Evolutionary conservation across 306 rosid species (phyloP), one percentile per base, ranked within the genome.

Genomic region (Acacia acuminata): DNA sequence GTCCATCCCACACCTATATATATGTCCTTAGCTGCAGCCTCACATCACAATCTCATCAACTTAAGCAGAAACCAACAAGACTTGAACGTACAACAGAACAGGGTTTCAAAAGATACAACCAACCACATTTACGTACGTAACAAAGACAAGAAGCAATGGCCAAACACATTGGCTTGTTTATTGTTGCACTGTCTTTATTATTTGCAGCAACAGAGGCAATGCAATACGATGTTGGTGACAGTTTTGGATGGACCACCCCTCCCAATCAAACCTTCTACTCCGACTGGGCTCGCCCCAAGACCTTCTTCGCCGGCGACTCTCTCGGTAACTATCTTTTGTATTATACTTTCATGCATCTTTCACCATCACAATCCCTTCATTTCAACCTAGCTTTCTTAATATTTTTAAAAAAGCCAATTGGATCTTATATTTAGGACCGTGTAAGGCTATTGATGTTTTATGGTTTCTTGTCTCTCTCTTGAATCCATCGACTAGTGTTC

Each of bases 401-500:
- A 3, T 34, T 34, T 4, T 34, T 4, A 34, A 4, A 34, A 0
- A 34, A 0, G 38, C 5, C 7, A 36, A 36, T 5, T 0, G 40
- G 40, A 36, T 36, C 7, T 36, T 36, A 36, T 36, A 36, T 5
- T 36, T 4, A 36, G 5, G 0, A 36, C 7, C 7, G 40, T 36
- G 7, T 36, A 36, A 36, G 7, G 12, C 7, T 15, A 27, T 7
- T 38, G 13, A 25, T 53, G 42, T 11, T 15, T 72, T 43, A 11
- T 14, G 17, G 17, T 10, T 10, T 56, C 36, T 48, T 58, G 5
- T 11, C 20, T 64, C 8, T 77, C 15, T 64, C 20, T 12, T 61
- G 22, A 77, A 65, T 5, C 40, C 40, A 38, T 53, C 15, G 25
- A 60, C 20, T 79, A 87, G 92, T 19, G 43, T 89, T 87, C 86